phyloP scores from a whole-genome alignment of 441 rosid species.

The Pelargonium cotyledonis region DNA sequence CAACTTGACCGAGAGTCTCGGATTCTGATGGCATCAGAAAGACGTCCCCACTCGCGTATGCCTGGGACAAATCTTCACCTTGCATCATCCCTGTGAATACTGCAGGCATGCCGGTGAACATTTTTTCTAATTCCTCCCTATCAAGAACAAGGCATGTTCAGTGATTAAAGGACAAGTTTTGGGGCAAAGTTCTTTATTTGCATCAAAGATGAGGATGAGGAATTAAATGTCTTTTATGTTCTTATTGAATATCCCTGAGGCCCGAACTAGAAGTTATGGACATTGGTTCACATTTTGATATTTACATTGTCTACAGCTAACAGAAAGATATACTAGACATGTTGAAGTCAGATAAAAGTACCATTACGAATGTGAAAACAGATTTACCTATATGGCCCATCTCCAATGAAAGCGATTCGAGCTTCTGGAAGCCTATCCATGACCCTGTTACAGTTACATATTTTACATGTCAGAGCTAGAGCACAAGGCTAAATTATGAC shows the following conservation, averaged over 20 bases:
- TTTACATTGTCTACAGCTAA: too few relatives aligned
- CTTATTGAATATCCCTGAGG: too few relatives aligned
- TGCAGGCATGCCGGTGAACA: constrained; percentile 82
- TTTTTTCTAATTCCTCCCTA: constrained; percentile 80
- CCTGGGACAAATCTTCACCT: constrained; percentile 91
- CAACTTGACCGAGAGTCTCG: constrained; percentile 91
- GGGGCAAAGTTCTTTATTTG: too few relatives aligned
- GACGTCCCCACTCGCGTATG: constrained; percentile 95
- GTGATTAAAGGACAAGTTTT: too few relatives aligned
- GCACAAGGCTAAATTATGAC: too few relatives aligned
- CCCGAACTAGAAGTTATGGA: too few relatives aligned
- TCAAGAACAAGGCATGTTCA: not conserved
- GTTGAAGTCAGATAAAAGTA: too few relatives aligned
- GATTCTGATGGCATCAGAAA: constrained; percentile 96
- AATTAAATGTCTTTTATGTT: too few relatives aligned
- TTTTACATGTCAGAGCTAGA: constrained; percentile 11
- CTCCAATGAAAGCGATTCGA: constrained; percentile 87
- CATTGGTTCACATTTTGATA: too few relatives aligned
- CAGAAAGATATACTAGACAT: too few relatives aligned
- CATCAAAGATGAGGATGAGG: too few relatives aligned
- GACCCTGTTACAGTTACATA: constrained; percentile 42
- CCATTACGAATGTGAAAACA: too few relatives aligned
- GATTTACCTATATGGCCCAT: constrained; percentile 82
- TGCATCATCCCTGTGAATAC: constrained; percentile 85
- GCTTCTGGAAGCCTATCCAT: constrained; percentile 91